Evolutionary conservation across 352 stramenopile genomes (phyloP).

Genomic region (Globisporangium okanoganense): DNA sequence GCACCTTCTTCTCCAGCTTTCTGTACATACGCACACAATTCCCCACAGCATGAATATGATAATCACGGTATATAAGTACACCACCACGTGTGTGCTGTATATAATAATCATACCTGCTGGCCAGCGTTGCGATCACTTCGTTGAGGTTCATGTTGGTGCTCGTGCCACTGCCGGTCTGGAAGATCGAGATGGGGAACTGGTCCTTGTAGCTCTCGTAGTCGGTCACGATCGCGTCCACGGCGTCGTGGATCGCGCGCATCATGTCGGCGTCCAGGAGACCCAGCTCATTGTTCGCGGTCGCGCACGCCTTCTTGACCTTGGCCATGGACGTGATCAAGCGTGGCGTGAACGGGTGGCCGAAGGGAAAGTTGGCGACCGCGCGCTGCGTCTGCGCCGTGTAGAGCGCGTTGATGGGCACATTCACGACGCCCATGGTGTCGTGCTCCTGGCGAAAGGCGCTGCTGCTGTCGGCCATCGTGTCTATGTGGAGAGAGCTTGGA

Average conservation of each 20-base stretch:
- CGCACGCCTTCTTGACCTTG: conserved; percentile 45
- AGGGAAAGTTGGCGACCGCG: conserved; percentile 48
- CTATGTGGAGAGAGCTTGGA: neutral
- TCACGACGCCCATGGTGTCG: conserved; percentile 53
- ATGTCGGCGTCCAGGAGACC: conserved; percentile 35
- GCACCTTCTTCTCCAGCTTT: conserved; percentile 79
- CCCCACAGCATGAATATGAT: no score
- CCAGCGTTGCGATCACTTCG: conserved; percentile 93
- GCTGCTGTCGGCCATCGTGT: no score
- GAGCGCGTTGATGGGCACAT: conserved; percentile 38
- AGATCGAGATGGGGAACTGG: conserved; percentile 57
- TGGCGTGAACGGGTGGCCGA: conserved; percentile 39
- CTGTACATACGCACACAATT: conserved; percentile 35
- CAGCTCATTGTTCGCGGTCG: conserved; percentile 37
- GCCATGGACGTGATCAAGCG: conserved; percentile 39
- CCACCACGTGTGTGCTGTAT: neutral
- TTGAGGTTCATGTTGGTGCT: conserved; percentile 99
- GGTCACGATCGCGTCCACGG: conserved; percentile 27
- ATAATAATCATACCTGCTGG: conserved; percentile 19
- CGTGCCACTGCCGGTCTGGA: conserved; percentile 94
- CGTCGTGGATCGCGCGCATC: conserved; percentile 28
- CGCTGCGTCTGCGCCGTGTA: conserved; percentile 56
- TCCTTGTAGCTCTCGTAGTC: conserved; percentile 29
- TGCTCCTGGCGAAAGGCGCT: conserved; percentile 38
- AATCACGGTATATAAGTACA: neutral